Percentiles rank a stretch among this genome's conserved stretches.
These are phyloP conservation scores for Amoebophrya sp. DNA, from an alignment of 169 alveolate genomes.

Conservation along the genomic window DNA sequence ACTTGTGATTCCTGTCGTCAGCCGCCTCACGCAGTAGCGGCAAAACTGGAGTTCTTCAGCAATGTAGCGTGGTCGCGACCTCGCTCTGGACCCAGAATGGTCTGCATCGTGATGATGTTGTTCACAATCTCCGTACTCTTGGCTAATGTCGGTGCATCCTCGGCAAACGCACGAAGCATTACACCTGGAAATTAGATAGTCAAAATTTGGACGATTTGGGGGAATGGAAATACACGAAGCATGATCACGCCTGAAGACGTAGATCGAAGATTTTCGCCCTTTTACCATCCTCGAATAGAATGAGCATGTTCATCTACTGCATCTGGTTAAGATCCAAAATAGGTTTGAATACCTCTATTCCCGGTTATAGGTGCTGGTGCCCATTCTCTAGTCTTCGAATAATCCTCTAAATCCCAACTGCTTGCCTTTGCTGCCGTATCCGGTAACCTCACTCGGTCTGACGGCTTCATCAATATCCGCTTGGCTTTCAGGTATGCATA, in stretches of 20 bases:
- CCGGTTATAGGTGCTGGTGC: not conserved
- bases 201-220: too few species aligned
- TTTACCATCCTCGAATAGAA: not conserved
- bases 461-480: constrained; percentile 9
- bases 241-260: too few species aligned
- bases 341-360: not conserved
- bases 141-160: not conserved
- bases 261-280: too few species aligned
- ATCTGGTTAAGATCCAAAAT: not conserved
- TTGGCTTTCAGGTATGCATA: not conserved
- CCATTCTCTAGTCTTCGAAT: not conserved
- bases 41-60: not conserved
- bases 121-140: not conserved
- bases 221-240: too few species aligned
- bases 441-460: not conserved
- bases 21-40: not conserved
- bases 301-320: not conserved
- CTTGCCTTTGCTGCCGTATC: not conserved
- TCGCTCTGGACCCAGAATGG: not conserved
- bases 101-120: not conserved
- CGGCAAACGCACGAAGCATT: constrained; percentile 16
- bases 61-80: not conserved
- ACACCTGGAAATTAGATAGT: too few species aligned
- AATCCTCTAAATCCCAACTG: not conserved
- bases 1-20: too few species aligned